Percentiles rank a stretch among this genome's conserved stretches.
Conservation (phyloP, 2,329 filamentous ascomycete species). For the Penicillium sp. region DNA sequence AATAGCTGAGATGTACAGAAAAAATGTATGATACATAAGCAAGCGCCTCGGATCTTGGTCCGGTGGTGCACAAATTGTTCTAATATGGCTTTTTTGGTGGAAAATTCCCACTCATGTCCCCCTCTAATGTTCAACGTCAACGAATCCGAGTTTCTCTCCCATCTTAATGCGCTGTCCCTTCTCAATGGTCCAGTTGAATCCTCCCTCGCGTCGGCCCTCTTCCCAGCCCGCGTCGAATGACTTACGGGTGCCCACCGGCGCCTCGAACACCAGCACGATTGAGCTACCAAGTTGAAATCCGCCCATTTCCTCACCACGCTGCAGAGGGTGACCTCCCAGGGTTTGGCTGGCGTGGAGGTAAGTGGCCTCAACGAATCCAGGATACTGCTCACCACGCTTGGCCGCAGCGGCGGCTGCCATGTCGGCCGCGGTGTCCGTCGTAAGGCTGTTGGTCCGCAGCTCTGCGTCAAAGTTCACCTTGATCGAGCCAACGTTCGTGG, state of each 20-base stretch:
- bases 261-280: constrained; percentile 92
- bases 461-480: constrained; percentile 94
- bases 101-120: too few relatives aligned
- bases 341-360: constrained; percentile 70
- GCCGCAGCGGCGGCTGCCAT: constrained; percentile 71
- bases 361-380: constrained; percentile 86
- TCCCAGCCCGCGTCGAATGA: constrained; percentile 55
- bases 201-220: constrained; percentile 59
- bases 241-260: constrained; percentile 56
- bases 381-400: constrained; percentile 67
- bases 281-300: constrained; percentile 94
- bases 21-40: too few relatives aligned
- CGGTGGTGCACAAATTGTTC: too few relatives aligned
- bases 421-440: constrained; percentile 86
- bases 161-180: constrained; percentile 83
- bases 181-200: constrained; percentile 74
- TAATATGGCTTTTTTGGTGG: too few relatives aligned
- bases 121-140: too few relatives aligned
- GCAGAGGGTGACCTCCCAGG: constrained; percentile 71
- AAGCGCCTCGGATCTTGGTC: too few relatives aligned
- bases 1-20: too few relatives aligned
- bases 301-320: constrained; percentile 91
- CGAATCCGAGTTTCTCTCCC: constrained; percentile 72
- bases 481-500: constrained; percentile 94
- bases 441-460: constrained; percentile 80